Conservation (phyloP, 106 monocot species). For the Allium sativum region DNA sequence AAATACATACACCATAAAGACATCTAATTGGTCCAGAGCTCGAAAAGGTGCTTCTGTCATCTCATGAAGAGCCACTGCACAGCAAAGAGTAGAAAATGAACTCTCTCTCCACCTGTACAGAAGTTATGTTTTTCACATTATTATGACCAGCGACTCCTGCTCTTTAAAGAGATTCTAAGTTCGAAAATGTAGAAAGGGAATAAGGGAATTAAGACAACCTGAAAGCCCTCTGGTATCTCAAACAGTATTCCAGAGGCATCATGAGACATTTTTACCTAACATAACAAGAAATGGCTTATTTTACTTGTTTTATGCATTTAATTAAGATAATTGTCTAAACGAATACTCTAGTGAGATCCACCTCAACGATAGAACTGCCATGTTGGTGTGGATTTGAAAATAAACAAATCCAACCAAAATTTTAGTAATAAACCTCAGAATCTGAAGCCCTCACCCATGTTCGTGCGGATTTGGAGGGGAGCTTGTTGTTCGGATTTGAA, state of each 20-base stretch:
- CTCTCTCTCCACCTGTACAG: slow-evolving; percentile 66
- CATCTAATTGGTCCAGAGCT: slow-evolving; percentile 99
- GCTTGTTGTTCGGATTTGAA: no score
- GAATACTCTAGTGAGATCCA: slow-evolving; percentile 9
- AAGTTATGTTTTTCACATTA: no score
- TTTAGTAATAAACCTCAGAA: no score
- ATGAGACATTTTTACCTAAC: slow-evolving; percentile 91
- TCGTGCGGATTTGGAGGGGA: no score
- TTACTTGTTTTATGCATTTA: background rate
- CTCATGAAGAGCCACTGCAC: slow-evolving; percentile 88
- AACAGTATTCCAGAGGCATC: slow-evolving; percentile 73
- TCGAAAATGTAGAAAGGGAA: background rate
- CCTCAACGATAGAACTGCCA: slow-evolving; percentile 85
- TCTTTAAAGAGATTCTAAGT: background rate
- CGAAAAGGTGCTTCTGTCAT: slow-evolving; percentile 97
- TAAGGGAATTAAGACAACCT: slow-evolving; percentile 31
- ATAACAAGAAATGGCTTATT: background rate
- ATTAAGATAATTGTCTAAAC: background rate
- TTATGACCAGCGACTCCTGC: background rate
- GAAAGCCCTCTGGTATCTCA: slow-evolving; percentile 96
- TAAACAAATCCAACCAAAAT: no score
- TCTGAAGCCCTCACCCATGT: no score
- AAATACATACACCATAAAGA: slow-evolving; percentile 70
- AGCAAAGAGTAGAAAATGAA: slow-evolving; percentile 96
- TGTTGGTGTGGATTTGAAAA: no score